Percentiles rank a stretch among this genome's conserved stretches.
Evolutionary conservation across 352 stramenopile species (phyloP).

Genomic region (Globisporangium parvum): DNA sequence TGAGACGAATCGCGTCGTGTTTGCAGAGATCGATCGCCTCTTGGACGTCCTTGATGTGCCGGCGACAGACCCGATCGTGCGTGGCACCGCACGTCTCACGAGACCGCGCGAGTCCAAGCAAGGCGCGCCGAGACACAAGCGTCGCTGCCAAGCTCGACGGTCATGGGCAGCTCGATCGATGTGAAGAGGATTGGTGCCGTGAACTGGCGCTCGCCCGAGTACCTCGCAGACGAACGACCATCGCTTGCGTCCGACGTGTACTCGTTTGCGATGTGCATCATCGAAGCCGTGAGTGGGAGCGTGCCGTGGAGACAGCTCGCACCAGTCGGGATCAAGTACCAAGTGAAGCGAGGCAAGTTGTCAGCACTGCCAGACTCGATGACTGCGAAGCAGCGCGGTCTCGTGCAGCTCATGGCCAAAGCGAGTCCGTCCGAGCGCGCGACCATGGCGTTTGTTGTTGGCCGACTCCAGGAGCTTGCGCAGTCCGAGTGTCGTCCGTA

Average conservation of each 20-base stretch:
- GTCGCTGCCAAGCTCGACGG: not conserved
- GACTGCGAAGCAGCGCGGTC: not conserved
- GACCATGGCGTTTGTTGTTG: constrained; percentile 1
- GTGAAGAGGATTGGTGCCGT: not conserved
- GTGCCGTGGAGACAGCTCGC: not conserved
- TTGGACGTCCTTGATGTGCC: constrained; percentile 3
- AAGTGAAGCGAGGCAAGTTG: not conserved
- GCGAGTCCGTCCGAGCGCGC: not conserved
- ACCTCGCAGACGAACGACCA: not conserved
- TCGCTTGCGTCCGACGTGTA: constrained; percentile 3
- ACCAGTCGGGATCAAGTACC: not conserved
- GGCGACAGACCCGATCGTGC: not conserved
- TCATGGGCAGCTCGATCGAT: not conserved
- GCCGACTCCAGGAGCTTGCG: not conserved
- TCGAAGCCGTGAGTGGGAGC: constrained; percentile 14
- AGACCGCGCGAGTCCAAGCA: not conserved
- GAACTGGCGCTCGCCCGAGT: constrained; percentile 1
- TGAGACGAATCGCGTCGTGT: constrained; percentile 4
- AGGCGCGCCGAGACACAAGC: not conserved
- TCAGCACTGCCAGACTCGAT: not conserved
- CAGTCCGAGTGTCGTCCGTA: not conserved
- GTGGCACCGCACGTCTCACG: not conserved
- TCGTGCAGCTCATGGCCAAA: constrained; percentile 1
- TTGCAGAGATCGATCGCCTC: constrained; percentile 2
- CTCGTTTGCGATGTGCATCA: constrained; percentile 22